Evolutionary conservation across 805 yeast species (phyloP).

Genomic region (Jamesozyma piceae): DNA sequence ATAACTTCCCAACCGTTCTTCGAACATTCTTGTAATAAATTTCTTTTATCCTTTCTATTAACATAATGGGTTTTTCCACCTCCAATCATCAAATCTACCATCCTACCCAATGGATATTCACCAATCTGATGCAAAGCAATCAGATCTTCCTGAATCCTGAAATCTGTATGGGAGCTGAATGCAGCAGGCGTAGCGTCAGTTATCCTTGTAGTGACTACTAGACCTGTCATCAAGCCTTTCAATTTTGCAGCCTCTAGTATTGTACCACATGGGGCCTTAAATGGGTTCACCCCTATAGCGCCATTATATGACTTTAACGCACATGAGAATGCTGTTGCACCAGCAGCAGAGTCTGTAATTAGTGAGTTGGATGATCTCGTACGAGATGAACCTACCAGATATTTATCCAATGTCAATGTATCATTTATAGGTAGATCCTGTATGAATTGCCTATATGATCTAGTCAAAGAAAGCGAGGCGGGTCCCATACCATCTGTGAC

Average conservation of each 20-base stretch:
- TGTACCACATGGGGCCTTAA: conserved; percentile 73
- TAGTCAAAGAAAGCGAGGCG: conserved; percentile 68
- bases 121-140: conserved; percentile 88
- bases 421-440: conserved; percentile 43
- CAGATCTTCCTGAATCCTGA: conserved; percentile 68
- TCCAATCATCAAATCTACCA: conserved; percentile 78
- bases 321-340: conserved; percentile 90
- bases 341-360: conserved; percentile 94
- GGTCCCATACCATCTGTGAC: conserved; percentile 97
- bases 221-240: conserved; percentile 73
- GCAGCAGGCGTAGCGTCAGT: conserved; percentile 96
- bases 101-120: conserved; percentile 64
- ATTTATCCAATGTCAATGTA: conserved; percentile 52
- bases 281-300: conserved; percentile 77
- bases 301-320: conserved; percentile 79
- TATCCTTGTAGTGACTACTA: conserved; percentile 85
- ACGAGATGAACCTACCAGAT: conserved; percentile 73
- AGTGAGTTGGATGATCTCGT: conserved; percentile 70
- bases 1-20: conserved; percentile 60
- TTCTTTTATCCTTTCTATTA: conserved; percentile 53
- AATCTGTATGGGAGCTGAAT: conserved; percentile 70
- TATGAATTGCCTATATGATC: conserved; percentile 57
- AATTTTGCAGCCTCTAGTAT: conserved; percentile 79
- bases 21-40: conserved; percentile 58
- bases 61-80: conserved; percentile 85